These are phyloP conservation scores for Phaffia rhodozyma DNA, from an alignment of 1,284 basidiomycete species.

Conservation along the genomic window DNA sequence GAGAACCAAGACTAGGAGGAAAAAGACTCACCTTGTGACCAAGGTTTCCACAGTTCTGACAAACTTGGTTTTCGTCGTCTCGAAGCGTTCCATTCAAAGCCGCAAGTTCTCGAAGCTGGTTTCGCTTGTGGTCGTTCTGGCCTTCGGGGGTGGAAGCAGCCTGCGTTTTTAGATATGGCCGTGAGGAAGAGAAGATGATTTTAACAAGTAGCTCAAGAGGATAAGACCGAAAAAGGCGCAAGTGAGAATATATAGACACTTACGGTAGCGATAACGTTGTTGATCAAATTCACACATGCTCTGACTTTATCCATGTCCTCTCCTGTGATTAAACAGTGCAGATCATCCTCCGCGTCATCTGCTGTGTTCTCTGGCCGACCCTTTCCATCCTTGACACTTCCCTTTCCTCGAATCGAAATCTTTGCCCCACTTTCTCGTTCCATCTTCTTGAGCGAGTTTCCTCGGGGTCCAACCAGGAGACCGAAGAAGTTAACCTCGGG, in stretches of 20 bases:
- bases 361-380: constrained; percentile 65
- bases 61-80: constrained; percentile 98
- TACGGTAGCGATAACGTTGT: constrained; percentile 95
- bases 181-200: not conserved
- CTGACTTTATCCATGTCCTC: constrained; percentile 87
- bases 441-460: constrained; percentile 99
- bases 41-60: constrained; percentile 92
- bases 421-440: constrained; percentile 95
- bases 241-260: constrained; percentile 29
- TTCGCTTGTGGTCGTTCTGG: constrained; percentile 98
- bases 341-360: constrained; percentile 95
- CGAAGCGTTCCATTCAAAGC: constrained; percentile 96
- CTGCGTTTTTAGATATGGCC: constrained; percentile 35
- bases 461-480: constrained; percentile 91
- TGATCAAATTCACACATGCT: constrained; percentile 86
- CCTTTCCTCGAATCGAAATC: constrained; percentile 96
- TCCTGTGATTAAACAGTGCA: constrained; percentile 93
- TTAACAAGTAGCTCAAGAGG: not conserved
- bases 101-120: constrained; percentile 94
- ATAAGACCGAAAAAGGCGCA: not conserved
- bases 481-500: constrained; percentile 99
- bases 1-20: not conserved
- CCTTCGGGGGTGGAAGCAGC: constrained; percentile 98
- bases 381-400: constrained; percentile 97
- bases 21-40: constrained; percentile 40